phyloP scores from a whole-genome alignment of 2,329 filamentous ascomycete genomes.

The Dendrostoma leiphaemia region DNA sequence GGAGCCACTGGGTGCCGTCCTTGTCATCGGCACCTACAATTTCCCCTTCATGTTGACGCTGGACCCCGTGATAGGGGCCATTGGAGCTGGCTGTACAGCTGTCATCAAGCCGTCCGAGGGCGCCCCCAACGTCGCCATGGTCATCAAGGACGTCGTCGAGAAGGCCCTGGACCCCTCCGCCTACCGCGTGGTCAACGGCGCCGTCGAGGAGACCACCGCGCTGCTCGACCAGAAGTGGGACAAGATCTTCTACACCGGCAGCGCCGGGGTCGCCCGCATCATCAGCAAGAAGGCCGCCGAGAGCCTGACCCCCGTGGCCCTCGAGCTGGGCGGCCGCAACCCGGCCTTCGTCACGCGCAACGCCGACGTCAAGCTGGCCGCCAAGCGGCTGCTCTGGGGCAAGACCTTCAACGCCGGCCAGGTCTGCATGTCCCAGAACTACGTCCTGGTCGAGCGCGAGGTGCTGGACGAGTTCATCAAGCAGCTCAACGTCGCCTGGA shows the following conservation, averaged over 20 bases:
- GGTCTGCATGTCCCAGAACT: slow-evolving; percentile 91
- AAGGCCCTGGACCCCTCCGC: slow-evolving; percentile 72
- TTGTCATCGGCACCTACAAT: slow-evolving; percentile 94
- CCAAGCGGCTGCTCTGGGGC: slow-evolving; percentile 81
- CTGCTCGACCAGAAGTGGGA: slow-evolving; percentile 90
- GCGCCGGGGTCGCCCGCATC: slow-evolving; percentile 75
- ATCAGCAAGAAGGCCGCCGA: slow-evolving; percentile 87
- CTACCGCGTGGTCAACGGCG: slow-evolving; percentile 79
- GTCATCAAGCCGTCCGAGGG: slow-evolving; percentile 89
- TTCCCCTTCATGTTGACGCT: slow-evolving; percentile 83
- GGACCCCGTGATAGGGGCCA: slow-evolving; percentile 80
- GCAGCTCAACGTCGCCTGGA: slow-evolving; percentile 68
- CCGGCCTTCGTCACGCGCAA: slow-evolving; percentile 88
- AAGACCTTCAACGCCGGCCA: slow-evolving; percentile 88
- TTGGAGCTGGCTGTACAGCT: slow-evolving; percentile 86
- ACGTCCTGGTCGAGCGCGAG: slow-evolving; percentile 77
- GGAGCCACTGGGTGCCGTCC: slow-evolving; percentile 78
- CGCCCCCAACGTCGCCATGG: slow-evolving; percentile 71
- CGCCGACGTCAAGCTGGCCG: slow-evolving; percentile 76
- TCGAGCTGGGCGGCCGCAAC: slow-evolving; percentile 90
- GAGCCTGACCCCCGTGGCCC: slow-evolving; percentile 79
- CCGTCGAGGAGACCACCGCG: slow-evolving; percentile 73
- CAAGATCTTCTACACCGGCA: slow-evolving; percentile 97
- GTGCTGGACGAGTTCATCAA: slow-evolving; percentile 70
- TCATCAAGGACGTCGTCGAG: slow-evolving; percentile 76